Evolutionary conservation across 2,329 filamentous ascomycete genomes (phyloP).

Genomic region (Endoconidiophora polonica): DNA sequence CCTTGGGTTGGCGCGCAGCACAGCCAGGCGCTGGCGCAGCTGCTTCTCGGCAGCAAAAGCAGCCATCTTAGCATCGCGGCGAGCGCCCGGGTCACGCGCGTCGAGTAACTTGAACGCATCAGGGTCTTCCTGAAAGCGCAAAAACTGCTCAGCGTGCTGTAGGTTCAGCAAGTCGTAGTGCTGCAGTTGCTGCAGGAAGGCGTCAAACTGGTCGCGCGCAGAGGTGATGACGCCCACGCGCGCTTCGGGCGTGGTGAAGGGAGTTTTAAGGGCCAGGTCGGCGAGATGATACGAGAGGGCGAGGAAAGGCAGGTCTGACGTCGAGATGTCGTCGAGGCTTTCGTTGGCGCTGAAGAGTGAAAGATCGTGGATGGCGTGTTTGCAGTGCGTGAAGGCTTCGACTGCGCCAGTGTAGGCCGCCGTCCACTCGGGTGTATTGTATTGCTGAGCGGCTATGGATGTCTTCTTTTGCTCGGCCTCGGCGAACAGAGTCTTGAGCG

Average conservation of each 20-base stretch:
- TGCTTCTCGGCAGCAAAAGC: conserved; percentile 75
- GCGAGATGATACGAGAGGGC: conserved; percentile 63
- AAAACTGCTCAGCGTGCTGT: conserved; percentile 51
- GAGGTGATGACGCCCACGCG: conserved; percentile 45
- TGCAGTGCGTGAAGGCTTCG: conserved; percentile 55
- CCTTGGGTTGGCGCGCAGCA: conserved; percentile 27
- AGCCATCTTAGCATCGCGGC: conserved; percentile 70
- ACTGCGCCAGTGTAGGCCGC: conserved; percentile 52
- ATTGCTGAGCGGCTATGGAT: conserved; percentile 45
- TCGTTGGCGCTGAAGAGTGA: conserved; percentile 88
- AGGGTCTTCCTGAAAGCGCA: conserved; percentile 52
- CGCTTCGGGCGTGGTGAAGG: conserved; percentile 32
- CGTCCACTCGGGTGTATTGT: conserved; percentile 48
- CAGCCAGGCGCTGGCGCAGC: conserved; percentile 64
- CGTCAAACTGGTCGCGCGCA: conserved; percentile 57
- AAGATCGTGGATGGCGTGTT: conserved; percentile 49
- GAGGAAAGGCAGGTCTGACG: conserved; percentile 73
- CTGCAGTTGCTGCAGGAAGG: conserved; percentile 61
- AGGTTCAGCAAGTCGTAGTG: conserved; percentile 56
- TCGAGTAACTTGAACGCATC: conserved; percentile 56
- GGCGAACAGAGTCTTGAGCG: conserved; percentile 32
- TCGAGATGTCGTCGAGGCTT: conserved; percentile 68
- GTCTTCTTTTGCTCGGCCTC: conserved; percentile 34
- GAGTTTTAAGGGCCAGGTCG: conserved; percentile 57
- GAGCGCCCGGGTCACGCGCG: conserved; percentile 42